phyloP scores from a whole-genome alignment of 2,329 filamentous ascomycete genomes.

The Xylaria sp. region DNA sequence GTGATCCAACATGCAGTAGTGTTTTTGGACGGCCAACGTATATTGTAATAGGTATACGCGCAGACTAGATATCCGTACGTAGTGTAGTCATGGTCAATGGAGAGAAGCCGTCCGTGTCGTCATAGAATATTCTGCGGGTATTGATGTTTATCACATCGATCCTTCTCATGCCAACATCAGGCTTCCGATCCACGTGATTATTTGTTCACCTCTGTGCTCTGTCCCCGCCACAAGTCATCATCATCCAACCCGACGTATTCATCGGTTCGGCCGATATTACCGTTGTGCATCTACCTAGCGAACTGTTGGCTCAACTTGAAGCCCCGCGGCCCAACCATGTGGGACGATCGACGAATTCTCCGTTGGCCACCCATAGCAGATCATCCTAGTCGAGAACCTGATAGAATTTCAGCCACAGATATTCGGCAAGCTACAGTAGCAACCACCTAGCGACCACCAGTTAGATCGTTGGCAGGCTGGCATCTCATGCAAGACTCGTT shows the following conservation, averaged over 20 bases:
- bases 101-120: background rate
- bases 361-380: conserved; percentile 17
- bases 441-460: conserved; percentile 5
- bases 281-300: conserved; percentile 6
- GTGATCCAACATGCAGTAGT: background rate
- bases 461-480: background rate
- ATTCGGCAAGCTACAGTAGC: no score
- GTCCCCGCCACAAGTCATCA: conserved; percentile 14
- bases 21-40: background rate
- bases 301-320: conserved; percentile 19
- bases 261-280: conserved; percentile 21
- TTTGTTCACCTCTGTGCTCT: conserved; percentile 2
- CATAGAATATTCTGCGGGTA: background rate
- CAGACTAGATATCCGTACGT: background rate
- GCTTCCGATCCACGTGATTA: conserved; percentile 21
- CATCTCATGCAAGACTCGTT: background rate
- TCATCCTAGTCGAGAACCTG: conserved; percentile 23
- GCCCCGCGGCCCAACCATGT: conserved; percentile 26
- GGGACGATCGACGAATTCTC: conserved; percentile 31
- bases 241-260: conserved; percentile 4
- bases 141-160: background rate
- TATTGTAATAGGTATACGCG: background rate
- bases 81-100: background rate
- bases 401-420: conserved; percentile 24
- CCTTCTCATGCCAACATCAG: no score